Base-by-base conservation (phyloP, 148 eudicot species). In the Vaccinium darrowii region DNA sequence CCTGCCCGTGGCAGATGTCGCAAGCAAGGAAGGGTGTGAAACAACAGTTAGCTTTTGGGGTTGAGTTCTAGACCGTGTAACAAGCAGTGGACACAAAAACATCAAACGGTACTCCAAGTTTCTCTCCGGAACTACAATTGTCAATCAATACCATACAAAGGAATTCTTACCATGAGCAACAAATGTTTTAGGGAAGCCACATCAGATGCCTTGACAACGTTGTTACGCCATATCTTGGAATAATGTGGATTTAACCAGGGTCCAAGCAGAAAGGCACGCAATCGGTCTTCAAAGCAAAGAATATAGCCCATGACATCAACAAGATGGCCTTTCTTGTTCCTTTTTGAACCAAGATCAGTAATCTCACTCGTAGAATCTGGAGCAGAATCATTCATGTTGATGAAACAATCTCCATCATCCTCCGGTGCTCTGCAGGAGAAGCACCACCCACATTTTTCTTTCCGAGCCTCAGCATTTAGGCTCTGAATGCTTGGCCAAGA, bases 371-470 rank as follows among this genome's bases (percentile, higher is more conserved):
- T 87, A 81, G 90, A 90, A 81, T 89, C 91, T 76, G 89, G 77
- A 81, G 88, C 82, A 85, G 91, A 62, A 81, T 83, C 89, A 69
- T 84, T 89, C 84, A 84, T 54, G 76, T 85, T 86, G 86, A 95
- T 94, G 85, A 97, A 89, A 89, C 99, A 97, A 76, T 90, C 94
- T 88, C 90, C 89, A 58, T 90, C 92, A 83, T 87, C 91, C 21
- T 90, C 98, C 50, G 96, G 90, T 89, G 85, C 89, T 90, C 90
- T 87, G 76, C 99, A 97, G 81, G 92, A 85, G 82, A 92, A 89
- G 89, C 99, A 97, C 99, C 99, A 97, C 56, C 96, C 98, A 92
- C 99, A 97, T 84, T 88, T 93, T 89, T 95, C 99, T 86, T 87
- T 94, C 85, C 84, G 91, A 56, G 86, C 87, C 86, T 90, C 91